These are phyloP conservation scores for Debaryomyces psychrophilus DNA, from an alignment of 1,139 yeast species.

Conservation along the genomic window DNA sequence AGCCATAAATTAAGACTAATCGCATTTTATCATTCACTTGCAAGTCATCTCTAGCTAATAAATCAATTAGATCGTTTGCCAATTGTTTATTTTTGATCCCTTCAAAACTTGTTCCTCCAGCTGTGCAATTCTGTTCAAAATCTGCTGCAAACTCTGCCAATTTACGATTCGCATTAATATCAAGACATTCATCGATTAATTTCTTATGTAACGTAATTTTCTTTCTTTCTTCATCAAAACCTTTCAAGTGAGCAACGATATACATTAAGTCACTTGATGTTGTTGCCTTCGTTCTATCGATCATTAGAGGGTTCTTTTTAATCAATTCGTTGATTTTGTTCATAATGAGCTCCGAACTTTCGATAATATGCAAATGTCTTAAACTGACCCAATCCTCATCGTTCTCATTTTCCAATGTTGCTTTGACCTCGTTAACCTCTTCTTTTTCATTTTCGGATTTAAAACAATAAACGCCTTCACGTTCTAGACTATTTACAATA, in stretches of 20 bases:
- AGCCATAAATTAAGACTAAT: conserved; percentile 72
- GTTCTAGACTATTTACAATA: conserved; percentile 52
- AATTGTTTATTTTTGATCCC: conserved; percentile 67
- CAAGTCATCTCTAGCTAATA: conserved; percentile 57
- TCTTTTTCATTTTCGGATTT: conserved; percentile 65
- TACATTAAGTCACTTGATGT: conserved; percentile 64
- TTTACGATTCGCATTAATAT: conserved; percentile 53
- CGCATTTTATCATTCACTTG: conserved; percentile 71
- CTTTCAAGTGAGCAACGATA: conserved; percentile 68
- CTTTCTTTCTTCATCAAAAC: conserved; percentile 68
- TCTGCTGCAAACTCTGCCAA: conserved; percentile 66
- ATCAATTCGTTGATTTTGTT: conserved; percentile 68
- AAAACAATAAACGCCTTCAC: conserved; percentile 61
- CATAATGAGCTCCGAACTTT: conserved; percentile 66
- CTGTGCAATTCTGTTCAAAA: conserved; percentile 74
- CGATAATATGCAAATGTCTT: conserved; percentile 77
- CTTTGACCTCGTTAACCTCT: conserved; percentile 43
- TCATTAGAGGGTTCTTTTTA: conserved; percentile 71
- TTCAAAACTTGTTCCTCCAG: conserved; percentile 72
- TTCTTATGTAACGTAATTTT: conserved; percentile 62
- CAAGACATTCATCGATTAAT: conserved; percentile 60
- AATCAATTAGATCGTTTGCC: conserved; percentile 65
- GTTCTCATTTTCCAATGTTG: conserved; percentile 55
- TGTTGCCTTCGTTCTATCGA: conserved; percentile 63
- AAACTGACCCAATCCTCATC: conserved; percentile 78